Evolutionary conservation across 257 asterid genomes (phyloP), one percentile per base, ranked within the genome.

Genomic region (Plantago major): DNA sequence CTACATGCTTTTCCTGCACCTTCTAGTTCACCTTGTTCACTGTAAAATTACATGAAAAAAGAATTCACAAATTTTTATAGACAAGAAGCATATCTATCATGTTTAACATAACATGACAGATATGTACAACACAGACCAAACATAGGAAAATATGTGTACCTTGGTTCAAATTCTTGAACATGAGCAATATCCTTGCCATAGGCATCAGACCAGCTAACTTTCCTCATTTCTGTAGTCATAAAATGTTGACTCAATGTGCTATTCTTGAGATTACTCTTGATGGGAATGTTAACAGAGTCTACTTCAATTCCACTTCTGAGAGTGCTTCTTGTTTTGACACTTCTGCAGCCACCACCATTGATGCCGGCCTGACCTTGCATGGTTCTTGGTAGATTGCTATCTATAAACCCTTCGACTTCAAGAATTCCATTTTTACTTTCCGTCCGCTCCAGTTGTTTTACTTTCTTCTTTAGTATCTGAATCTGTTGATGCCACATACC

Each of bases 161-260:
- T 85, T 51, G 94, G 87, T 61, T 82, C 87, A 73, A 85, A 85
- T 73, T 80, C 89, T 66, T 76, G 84, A 67, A 85, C 71, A 66
- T 72, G 85, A 61, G 94, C 85, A 76, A 82, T 85, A 68, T 82
- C 85, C 68, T 71, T 71, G 63, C 89, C 94, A 64, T 80, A 81
- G 45, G 85, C 79, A 73, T 85, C 94, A 30, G 87, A 68, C 94
- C 94, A 85, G 54, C 78, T 85, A 43, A 85, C 87, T 69, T 70
- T 85, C 71, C 94, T 85, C 62, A 74, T 68, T 47, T 59, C 69
- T 37, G 48, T 7, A 17, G 54, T 51, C 33, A 33, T 33, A 33
- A 33, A 33, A 4, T 33, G 40, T 33, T 33, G 11, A 16, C 1
- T 46, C 42, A 55, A 45, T 72, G 77, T 46, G 48, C 46, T 68